phyloP scores from a whole-genome alignment of 306 rosid species.

The Sesbania bispinosa region DNA sequence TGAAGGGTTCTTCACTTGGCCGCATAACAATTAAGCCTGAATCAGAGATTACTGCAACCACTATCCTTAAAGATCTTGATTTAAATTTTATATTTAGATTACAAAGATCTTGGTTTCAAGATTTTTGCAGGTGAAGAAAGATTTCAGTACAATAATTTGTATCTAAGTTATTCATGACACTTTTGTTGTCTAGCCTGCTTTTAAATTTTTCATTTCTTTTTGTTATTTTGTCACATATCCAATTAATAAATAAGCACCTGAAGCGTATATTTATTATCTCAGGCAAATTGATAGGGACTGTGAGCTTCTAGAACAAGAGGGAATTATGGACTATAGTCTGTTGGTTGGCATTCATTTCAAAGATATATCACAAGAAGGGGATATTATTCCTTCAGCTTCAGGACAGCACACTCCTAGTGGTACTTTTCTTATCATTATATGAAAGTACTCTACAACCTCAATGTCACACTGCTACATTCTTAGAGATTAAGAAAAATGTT shows the following conservation, averaged over 20 bases:
- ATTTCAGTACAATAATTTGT: not conserved
- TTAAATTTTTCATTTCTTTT: not conserved
- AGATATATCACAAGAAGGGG: slow-evolving; percentile 62
- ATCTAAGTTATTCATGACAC: not conserved
- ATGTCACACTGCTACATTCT: not conserved
- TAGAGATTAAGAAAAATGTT: not conserved
- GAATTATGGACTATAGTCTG: slow-evolving; percentile 85
- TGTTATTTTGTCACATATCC: not conserved
- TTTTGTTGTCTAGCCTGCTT: not conserved
- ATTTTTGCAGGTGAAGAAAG: slow-evolving; percentile 62
- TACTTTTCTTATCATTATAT: slow-evolving; percentile 23
- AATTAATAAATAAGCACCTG: not conserved
- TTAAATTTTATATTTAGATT: slow-evolving; percentile 65
- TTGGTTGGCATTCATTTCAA: slow-evolving; percentile 83
- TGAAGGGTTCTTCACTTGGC: too few relatives aligned
- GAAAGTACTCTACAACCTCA: not conserved
- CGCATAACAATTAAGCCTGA: slow-evolving; percentile 64
- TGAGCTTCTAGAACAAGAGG: slow-evolving; percentile 81
- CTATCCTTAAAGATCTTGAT: slow-evolving; percentile 85
- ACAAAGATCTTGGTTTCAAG: slow-evolving; percentile 72
- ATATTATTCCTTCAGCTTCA: slow-evolving; percentile 57
- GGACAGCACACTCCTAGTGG: slow-evolving; percentile 56
- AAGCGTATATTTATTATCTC: not conserved
- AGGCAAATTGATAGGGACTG: slow-evolving; percentile 86
- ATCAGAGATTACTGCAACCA: slow-evolving; percentile 64